These are phyloP conservation scores for Botrytis sinoallii DNA, from an alignment of 2,329 filamentous ascomycete genomes.

Conservation along the genomic window DNA sequence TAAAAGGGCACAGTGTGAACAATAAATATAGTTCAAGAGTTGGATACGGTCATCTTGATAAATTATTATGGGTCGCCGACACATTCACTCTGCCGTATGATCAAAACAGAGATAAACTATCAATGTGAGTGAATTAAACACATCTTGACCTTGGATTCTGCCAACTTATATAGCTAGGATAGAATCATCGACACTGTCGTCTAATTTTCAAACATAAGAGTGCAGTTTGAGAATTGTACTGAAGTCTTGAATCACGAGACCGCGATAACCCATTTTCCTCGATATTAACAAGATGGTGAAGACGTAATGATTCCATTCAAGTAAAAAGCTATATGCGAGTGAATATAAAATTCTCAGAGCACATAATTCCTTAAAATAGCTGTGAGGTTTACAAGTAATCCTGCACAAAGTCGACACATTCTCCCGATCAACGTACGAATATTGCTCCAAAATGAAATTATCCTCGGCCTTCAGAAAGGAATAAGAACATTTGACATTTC, in stretches of 20 bases:
- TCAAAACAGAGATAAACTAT: neutral
- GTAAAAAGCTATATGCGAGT: neutral
- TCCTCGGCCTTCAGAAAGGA: neutral
- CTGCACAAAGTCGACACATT: neutral
- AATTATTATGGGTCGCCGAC: neutral
- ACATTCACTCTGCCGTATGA: neutral
- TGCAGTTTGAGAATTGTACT: neutral
- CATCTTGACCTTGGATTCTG: neutral
- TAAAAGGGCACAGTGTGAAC: too few relatives aligned
- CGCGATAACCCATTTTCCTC: neutral
- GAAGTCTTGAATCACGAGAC: neutral
- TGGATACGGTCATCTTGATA: neutral
- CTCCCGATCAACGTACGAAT: neutral
- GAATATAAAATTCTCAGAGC: neutral
- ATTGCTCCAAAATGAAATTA: neutral
- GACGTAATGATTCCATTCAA: neutral
- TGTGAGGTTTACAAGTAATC: neutral
- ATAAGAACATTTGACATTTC: neutral
- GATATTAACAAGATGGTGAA: neutral
- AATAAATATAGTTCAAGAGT: too few relatives aligned
- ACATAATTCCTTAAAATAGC: neutral
- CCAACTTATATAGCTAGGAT: neutral
- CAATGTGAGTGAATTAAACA: neutral
- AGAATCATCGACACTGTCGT: neutral
- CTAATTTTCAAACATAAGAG: neutral